phyloP scores from a whole-genome alignment of 2,329 filamentous ascomycete genomes.

The Alternaria conjuncta region DNA sequence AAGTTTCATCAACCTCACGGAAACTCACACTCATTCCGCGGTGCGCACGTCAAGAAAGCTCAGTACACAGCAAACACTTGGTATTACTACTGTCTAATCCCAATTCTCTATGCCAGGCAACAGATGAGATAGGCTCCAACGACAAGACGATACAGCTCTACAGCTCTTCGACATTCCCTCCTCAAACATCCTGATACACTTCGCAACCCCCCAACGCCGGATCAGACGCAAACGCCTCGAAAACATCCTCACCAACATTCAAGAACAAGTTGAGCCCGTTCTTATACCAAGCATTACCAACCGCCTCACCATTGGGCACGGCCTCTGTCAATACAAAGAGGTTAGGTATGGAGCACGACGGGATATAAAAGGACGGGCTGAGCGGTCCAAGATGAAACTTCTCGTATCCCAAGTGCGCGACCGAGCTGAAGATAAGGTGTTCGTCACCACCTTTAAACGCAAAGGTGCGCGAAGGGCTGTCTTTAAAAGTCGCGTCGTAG shows the following conservation, averaged over 20 bases:
- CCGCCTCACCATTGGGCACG: background rate
- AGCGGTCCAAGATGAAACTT: background rate
- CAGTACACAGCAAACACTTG: too few relatives aligned
- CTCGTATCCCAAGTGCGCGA: background rate
- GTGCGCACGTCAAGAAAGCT: too few relatives aligned
- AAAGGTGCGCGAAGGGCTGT: background rate
- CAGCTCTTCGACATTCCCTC: background rate
- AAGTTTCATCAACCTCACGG: too few relatives aligned
- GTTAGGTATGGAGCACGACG: background rate
- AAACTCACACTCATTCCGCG: too few relatives aligned
- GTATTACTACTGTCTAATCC: too few relatives aligned
- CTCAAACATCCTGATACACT: background rate
- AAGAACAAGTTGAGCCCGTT: background rate
- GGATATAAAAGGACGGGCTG: background rate
- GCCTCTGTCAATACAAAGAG: background rate
- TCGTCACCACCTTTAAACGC: background rate
- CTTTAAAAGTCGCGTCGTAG: background rate
- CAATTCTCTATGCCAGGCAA: too few relatives aligned
- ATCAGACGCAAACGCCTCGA: background rate
- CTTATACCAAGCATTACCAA: background rate
- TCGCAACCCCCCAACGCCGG: background rate
- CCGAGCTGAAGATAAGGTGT: background rate
- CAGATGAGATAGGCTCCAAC: too few relatives aligned
- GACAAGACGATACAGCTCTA: too few relatives aligned
- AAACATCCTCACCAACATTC: background rate